Base-by-base conservation (phyloP, 2,329 filamentous ascomycete species). In the Aspergillus fumigatus region DNA sequence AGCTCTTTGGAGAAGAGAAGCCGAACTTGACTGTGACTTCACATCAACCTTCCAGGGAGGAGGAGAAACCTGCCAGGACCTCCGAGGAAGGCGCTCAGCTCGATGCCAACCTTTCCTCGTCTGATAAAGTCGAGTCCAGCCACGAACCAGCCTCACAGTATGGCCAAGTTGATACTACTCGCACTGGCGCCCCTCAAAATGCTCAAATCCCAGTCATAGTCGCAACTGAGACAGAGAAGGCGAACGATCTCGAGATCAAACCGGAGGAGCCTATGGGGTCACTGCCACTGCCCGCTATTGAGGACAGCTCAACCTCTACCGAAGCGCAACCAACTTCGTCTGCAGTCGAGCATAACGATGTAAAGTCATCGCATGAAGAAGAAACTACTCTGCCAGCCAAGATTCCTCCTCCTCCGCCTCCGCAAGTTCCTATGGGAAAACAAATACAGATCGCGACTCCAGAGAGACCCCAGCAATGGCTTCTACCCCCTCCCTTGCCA, bases 401-500 rank as follows among this genome's bases (percentile, higher is more conserved):
- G 50, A 65, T 85, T 6, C 82, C 82, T 25, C 83, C 83, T 40
- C 82, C 82, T 21, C 83, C 84, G 1, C 82, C 82, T 41, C 82
- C 83, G 3, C 68, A 80, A 41, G 74, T 67, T 43, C 64, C 68
- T 40, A 60, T 65, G 32, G 74, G 61, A 51, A 75, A 64, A 63
- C 70, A 76, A 48, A 70, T 73, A 9, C 73, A 59, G 51, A 56
- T 49, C 5, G 59, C 55, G 21, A 49, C 62, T 9, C 64, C 77
- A 14, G 73, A 77, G 48, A 73, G 82, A 67, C 76, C 80, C 51
- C 84, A 84, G 62, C 86, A 87, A 67, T 90, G 84, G 76, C 80
- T 99, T 38, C 78, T 99, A 54, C 92, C 92, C n/a, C 87, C 92
- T 0, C 84, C 93, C 63, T 81, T 86, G 43, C 87, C 90, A 26